Evolutionary conservation across 345 rosid species (phyloP), one percentile per base, ranked within the genome.

Genomic region (Camelina sativa): DNA sequence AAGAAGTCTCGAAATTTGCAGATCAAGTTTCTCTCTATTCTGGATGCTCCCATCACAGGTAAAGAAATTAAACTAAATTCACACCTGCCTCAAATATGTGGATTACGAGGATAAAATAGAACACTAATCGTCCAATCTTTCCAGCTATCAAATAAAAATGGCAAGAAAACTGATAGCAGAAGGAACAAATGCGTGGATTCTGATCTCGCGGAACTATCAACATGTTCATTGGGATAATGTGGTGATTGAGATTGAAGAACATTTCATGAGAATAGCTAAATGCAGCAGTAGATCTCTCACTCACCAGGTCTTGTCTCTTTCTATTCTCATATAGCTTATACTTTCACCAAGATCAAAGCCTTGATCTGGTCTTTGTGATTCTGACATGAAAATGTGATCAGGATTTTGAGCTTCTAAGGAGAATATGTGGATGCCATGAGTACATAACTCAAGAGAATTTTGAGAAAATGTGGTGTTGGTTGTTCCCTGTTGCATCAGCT

Each of bases 391-490:
- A 25, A 15, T 51, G 30, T 57, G 57, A 16, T 55, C 82, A 92
- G 98, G 99, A 95, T 79, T 85, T 86, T 12, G 87, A 90, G 74
- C 48, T 90, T 65, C 77, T 90, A 54, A 84, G 88, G 79, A 85
- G 86, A 78, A 84, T 95, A 71, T 81, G 96, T 10, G 99, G 98
- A 65, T 95, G 97, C 83, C 80, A 66, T 37, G 98, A 89, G 37
- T 82, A 83, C 74, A 40, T 95, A 80, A 87, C 89, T 43, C 97
- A 86, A 86, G 98, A 90, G 69, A 89, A 85, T 67, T 95, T 95
- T 79, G 98, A 95, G 85, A 95, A 82, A 75, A 78, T 92, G 81
- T 95, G 99, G 98, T 85, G 97, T 76, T 95, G 99, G 99, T 76
- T 95, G 76, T 92, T 84, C 84, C 99, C 99, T 9, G 82, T 92